These are phyloP conservation scores for Acacia acuminata DNA, from an alignment of 306 rosid genomes.

Conservation along the genomic window DNA sequence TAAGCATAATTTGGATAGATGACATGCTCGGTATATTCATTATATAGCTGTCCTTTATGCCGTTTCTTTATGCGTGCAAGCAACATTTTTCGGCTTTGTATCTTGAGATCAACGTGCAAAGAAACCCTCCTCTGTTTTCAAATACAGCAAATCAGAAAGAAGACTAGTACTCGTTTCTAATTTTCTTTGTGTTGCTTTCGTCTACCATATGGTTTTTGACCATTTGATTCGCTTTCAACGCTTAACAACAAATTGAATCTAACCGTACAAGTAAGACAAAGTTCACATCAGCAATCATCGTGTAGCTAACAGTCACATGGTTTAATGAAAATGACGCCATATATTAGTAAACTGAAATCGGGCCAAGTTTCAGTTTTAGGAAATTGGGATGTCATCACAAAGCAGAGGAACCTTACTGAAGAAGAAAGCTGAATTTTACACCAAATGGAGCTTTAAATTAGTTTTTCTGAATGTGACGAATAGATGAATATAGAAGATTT, in stretches of 20 bases:
- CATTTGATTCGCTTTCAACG: slow-evolving; percentile 9
- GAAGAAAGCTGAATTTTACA: slow-evolving; percentile 15
- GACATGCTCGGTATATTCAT: slow-evolving; percentile 23
- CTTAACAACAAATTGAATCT: slow-evolving; percentile 30
- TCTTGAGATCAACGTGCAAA: slow-evolving; percentile 39
- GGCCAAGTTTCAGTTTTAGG: slow-evolving; percentile 32
- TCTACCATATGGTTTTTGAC: slow-evolving; percentile 41
- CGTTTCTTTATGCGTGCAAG: slow-evolving; percentile 44
- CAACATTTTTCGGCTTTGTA: slow-evolving; percentile 47
- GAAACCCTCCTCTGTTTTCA: slow-evolving; percentile 21
- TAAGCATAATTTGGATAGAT: slow-evolving; percentile 31
- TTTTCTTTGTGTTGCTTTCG: slow-evolving; percentile 33
- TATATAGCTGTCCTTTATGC: slow-evolving; percentile 21
- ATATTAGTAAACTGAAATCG: not conserved
- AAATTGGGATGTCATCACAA: slow-evolving; percentile 18
- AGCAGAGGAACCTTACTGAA: slow-evolving; percentile 11
- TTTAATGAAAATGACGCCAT: slow-evolving; percentile 23
- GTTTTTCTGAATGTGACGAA: not conserved
- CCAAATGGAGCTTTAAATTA: not conserved
- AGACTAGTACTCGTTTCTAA: slow-evolving; percentile 17
- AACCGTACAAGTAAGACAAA: slow-evolving; percentile 15
- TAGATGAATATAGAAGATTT: not conserved
- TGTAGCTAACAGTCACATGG: slow-evolving; percentile 44
- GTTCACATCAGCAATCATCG: slow-evolving; percentile 26
- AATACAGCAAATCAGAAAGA: slow-evolving; percentile 21